These are phyloP conservation scores for Eudorina sp. DNA, from an alignment of 139 green algal species.

Conservation along the genomic window DNA sequence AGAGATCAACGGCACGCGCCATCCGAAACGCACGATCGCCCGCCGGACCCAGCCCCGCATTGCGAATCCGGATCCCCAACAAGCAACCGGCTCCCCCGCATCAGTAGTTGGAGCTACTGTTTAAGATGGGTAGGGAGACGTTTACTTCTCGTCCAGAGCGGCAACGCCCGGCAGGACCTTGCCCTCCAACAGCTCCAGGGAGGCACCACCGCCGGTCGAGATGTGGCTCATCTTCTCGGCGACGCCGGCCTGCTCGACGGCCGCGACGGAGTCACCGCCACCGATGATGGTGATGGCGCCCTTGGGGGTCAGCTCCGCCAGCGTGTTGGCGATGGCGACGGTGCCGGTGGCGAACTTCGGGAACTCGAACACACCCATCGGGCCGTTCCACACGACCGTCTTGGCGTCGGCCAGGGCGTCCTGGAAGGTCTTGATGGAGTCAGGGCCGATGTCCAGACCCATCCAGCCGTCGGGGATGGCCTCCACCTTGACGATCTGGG, in stretches of 20 bases:
- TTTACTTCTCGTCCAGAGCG: conserved; percentile 91
- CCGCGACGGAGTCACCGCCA: conserved; percentile 97
- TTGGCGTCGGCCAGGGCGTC: conserved; percentile 90
- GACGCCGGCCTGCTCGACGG: conserved; percentile 97
- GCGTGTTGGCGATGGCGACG: conserved; percentile 89
- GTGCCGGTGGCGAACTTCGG: conserved; percentile 95
- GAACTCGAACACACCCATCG: conserved; percentile 98
- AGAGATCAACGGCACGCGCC: too few relatives aligned
- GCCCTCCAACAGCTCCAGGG: conserved; percentile 98
- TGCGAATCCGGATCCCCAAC: too few relatives aligned
- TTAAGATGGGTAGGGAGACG: too few relatives aligned
- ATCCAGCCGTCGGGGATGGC: conserved; percentile 98
- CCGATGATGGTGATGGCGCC: conserved; percentile 97
- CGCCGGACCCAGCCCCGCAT: too few relatives aligned
- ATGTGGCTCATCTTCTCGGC: conserved; percentile 93
- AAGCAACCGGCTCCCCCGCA: too few relatives aligned
- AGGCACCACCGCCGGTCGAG: conserved; percentile 94
- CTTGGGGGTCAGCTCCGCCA: conserved; percentile 87
- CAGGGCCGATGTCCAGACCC: conserved; percentile 97
- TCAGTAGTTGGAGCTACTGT: too few relatives aligned
- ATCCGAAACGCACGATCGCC: too few relatives aligned
- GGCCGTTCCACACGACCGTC: conserved; percentile 99
- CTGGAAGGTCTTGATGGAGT: conserved; percentile 91
- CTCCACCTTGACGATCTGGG: conserved; percentile 74
- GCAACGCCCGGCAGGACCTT: conserved; percentile 98